Evolutionary conservation across 1,139 yeast genomes (phyloP).

Genomic region (Suhomyces wounanorum): DNA sequence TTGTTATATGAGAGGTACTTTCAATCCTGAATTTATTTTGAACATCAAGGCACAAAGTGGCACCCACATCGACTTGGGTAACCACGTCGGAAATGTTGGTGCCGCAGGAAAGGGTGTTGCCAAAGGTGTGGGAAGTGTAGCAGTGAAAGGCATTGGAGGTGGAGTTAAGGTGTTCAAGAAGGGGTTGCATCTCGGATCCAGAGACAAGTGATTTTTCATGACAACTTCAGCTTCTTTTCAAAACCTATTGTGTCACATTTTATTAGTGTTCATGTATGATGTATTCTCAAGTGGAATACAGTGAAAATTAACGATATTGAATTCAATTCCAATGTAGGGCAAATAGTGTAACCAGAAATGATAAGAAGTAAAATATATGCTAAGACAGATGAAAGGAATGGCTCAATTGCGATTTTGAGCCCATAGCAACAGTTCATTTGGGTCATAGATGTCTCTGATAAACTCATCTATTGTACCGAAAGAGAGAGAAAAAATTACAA

Average conservation of each 20-base stretch:
- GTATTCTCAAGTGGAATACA: not conserved
- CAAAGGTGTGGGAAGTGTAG: constrained; percentile 40
- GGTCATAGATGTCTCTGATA: not conserved
- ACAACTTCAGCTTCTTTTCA: not conserved
- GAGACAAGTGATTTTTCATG: constrained; percentile 5
- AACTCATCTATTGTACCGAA: not conserved
- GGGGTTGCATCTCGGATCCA: constrained; percentile 36
- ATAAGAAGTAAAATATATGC: too few species aligned
- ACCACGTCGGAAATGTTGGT: constrained; percentile 31
- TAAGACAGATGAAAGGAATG: too few species aligned
- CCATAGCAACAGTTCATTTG: not conserved
- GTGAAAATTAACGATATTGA: not conserved
- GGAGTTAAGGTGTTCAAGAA: constrained; percentile 41
- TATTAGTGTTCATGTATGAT: not conserved
- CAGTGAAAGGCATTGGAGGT: constrained; percentile 42
- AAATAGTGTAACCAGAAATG: too few species aligned
- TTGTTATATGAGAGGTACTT: constrained; percentile 57
- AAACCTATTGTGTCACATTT: not conserved
- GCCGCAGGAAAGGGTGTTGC: constrained; percentile 53
- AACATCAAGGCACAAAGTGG: constrained; percentile 42
- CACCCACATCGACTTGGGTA: constrained; percentile 43
- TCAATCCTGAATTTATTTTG: constrained; percentile 70
- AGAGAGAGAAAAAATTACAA: too few species aligned
- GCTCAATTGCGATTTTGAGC: not conserved
- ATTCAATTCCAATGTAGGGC: too few species aligned